Percentiles rank a stretch among this genome's conserved stretches.
These are phyloP conservation scores for Ensete glaucum DNA, from an alignment of 176 grass and related monocot genomes.

Conservation along the genomic window DNA sequence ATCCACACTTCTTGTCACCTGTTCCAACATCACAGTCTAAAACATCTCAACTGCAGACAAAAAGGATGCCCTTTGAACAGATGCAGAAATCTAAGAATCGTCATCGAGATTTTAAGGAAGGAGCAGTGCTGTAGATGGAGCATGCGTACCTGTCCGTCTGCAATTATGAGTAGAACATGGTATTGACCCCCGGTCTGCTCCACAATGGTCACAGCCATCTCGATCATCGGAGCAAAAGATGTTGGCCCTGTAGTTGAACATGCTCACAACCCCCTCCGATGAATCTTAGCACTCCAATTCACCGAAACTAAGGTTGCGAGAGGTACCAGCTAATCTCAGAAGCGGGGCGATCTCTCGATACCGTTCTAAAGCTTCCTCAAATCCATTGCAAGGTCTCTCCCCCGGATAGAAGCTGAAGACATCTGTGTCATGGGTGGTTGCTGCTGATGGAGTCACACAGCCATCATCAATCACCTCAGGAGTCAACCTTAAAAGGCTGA, in stretches of 20 bases:
- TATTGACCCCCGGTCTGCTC: conserved; percentile 44
- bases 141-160: conserved; percentile 36
- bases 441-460: conserved; percentile 10
- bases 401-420: conserved; percentile 39
- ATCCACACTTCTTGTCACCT: conserved; percentile 46
- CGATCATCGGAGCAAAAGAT: conserved; percentile 43
- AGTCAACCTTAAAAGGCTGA: not conserved
- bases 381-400: conserved; percentile 32
- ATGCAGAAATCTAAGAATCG: no score
- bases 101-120: not conserved
- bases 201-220: conserved; percentile 49
- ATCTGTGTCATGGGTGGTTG: conserved; percentile 36
- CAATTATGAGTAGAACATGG: conserved; percentile 53
- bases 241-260: conserved; percentile 28
- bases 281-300: not conserved
- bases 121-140: no score
- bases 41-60: not conserved
- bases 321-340: conserved; percentile 27
- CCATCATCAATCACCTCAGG: not conserved
- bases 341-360: conserved; percentile 35
- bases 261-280: no score
- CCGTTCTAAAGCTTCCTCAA: conserved; percentile 26
- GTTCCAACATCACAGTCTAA: not conserved
- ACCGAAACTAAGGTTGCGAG: not conserved
- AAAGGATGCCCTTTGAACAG: not conserved